phyloP scores from a whole-genome alignment of 2,329 filamentous ascomycete species.

The Cordyceps javanica region DNA sequence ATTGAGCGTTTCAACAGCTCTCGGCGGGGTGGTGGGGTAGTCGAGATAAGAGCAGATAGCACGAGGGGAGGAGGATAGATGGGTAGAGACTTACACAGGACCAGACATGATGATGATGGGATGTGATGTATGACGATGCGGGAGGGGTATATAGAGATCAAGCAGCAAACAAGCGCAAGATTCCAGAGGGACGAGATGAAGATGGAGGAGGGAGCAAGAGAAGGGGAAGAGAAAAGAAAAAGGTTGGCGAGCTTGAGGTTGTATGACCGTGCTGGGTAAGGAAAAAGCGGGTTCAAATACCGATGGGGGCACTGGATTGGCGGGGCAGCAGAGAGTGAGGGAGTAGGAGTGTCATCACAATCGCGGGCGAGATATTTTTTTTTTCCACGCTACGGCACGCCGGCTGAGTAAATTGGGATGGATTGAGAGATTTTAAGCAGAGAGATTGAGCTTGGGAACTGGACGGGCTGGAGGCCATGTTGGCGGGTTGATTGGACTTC shows the following conservation, averaged over 20 bases:
- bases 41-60: constrained; percentile 20
- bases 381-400: background rate
- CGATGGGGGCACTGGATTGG: constrained; percentile 9
- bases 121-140: background rate
- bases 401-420: background rate
- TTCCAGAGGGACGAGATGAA: background rate
- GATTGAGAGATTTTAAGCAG: background rate
- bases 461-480: background rate
- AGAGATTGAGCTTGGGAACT: background rate
- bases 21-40: constrained; percentile 13
- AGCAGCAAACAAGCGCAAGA: background rate
- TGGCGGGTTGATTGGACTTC: background rate
- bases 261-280: constrained; percentile 11
- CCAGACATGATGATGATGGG: constrained; percentile 61
- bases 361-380: background rate
- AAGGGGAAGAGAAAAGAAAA: background rate
- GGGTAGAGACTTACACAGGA: constrained; percentile 54
- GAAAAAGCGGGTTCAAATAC: constrained; percentile 10
- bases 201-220: constrained; percentile 9
- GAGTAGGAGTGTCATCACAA: constrained; percentile 9
- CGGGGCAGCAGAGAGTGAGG: constrained; percentile 1
- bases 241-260: constrained; percentile 5
- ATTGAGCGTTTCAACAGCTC: constrained; percentile 10
- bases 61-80: constrained; percentile 14
- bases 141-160: background rate